Evolutionary conservation across 2,329 filamentous ascomycete genomes (phyloP).

Genomic region (Akanthomyces lecanii): DNA sequence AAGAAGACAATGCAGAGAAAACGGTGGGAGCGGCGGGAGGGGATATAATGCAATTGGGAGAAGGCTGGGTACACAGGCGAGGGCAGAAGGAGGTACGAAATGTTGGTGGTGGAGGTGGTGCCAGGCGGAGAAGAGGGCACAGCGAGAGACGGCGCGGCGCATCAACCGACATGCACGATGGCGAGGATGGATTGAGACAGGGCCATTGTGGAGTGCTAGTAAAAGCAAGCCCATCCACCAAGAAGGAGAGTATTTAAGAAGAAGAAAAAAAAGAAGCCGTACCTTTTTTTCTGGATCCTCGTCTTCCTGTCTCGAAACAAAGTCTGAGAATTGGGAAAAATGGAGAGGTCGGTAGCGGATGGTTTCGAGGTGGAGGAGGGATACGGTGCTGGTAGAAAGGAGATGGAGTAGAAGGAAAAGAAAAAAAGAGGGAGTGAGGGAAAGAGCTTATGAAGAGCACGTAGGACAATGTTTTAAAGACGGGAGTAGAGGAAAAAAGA

Average conservation of each 20-base stretch:
- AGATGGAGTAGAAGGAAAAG: slow-evolving; percentile 27
- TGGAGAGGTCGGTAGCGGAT: slow-evolving; percentile 29
- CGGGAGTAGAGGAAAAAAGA: slow-evolving; percentile 19
- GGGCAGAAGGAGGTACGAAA: slow-evolving; percentile 4
- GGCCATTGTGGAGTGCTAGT: not conserved
- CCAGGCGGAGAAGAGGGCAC: not conserved
- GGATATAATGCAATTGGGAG: slow-evolving; percentile 16
- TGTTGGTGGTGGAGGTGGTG: not conserved
- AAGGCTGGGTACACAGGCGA: slow-evolving; percentile 7
- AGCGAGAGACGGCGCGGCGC: slow-evolving; percentile 4
- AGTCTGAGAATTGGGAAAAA: slow-evolving; percentile 25
- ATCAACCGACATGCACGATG: slow-evolving; percentile 13
- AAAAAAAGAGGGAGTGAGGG: slow-evolving; percentile 8
- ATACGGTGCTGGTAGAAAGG: slow-evolving; percentile 22
- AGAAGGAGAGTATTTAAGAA: not conserved
- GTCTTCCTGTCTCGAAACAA: slow-evolving; percentile 7
- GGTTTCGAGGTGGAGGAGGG: slow-evolving; percentile 20
- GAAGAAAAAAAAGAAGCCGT: not conserved
- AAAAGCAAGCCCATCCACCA: not conserved
- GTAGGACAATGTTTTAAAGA: slow-evolving; percentile 22
- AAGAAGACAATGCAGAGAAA: slow-evolving; percentile 6
- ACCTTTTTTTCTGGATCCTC: not conserved
- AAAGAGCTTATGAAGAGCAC: slow-evolving; percentile 5
- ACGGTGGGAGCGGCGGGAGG: not conserved
- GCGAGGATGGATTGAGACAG: slow-evolving; percentile 8